Base-by-base conservation (phyloP, 805 yeast genomes). In the Blastobotrys attinorum region DNA sequence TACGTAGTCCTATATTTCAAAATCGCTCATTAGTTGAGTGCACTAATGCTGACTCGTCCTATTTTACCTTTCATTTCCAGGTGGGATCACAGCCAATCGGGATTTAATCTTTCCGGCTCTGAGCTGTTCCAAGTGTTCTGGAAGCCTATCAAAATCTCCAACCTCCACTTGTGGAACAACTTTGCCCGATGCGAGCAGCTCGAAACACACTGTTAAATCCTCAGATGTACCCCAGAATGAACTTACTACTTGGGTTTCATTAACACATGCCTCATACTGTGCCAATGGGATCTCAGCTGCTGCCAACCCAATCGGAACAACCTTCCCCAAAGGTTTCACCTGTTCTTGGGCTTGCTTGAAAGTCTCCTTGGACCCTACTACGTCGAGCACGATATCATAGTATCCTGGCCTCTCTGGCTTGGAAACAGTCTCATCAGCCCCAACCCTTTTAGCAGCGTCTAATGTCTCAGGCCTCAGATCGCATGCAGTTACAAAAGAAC, bases 271-370 rank as follows among this genome's bases (percentile, higher is more conserved):
- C 3, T 61, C 61, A 46, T 53, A 65, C 44, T 67, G 64, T 31
- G 56, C 57, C 31, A 69, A 46, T 3, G 39, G 39, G 16, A 70
- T 48, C 36, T 61, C 59, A 41, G 57, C 54, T 25, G 55, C 56
- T 1, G 71, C 75, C 47, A 73, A 56, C 1, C 77, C 77, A 5
- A 71, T 63, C 50, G 70, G 63, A 18, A 67, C 57, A 25, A 72
- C 62, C 35, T 58, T 62, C 3, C 77, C 77, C 6, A 56, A 53
- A 6, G 50, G 33, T 18, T 57, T 61, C 22, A 67, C 64, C 46
- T 57, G 72, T 18, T 61, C 46, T 37, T 56, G 47, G 36, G 63
- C 60, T 8, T 49, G n/a, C 8, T 46, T 50, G 21, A 52, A 57
- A 15, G 64, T 60, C 13, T 42, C 13, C 23, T 52, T 48, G 25